A percentile compares a stretch with the other conserved stretches of the same genome.
phyloP scores from a whole-genome alignment of 2,329 filamentous ascomycete species.

The Microcyclospora pomicola region DNA sequence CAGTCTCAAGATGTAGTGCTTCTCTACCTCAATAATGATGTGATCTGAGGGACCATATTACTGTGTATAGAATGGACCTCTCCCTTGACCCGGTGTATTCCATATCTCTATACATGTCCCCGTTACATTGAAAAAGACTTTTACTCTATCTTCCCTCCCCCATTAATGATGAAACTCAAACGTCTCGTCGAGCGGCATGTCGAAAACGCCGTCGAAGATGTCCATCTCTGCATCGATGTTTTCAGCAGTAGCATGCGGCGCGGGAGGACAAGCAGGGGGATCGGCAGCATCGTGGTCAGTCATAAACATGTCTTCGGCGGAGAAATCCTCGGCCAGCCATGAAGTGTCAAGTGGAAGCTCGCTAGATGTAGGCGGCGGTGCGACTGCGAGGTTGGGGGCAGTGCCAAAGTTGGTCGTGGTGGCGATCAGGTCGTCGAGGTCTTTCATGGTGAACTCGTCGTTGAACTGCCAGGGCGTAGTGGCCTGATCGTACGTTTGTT shows the following conservation, averaged over 20 bases:
- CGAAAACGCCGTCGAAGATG: slow-evolving; percentile 13
- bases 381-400: neutral
- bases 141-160: too few relatives aligned
- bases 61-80: too few relatives aligned
- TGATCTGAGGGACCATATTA: too few relatives aligned
- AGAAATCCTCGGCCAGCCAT: neutral
- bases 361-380: neutral
- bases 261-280: too few relatives aligned
- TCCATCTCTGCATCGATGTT: slow-evolving; percentile 12
- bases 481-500: neutral
- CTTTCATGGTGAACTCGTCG: slow-evolving; percentile 1
- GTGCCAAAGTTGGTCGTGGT: slow-evolving; percentile 3
- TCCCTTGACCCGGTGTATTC: too few relatives aligned
- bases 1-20: too few relatives aligned
- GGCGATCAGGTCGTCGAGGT: slow-evolving; percentile 14
- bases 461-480: neutral
- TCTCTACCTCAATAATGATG: too few relatives aligned
- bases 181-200: slow-evolving; percentile 14
- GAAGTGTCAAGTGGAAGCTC: neutral
- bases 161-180: slow-evolving; percentile 1
- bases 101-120: too few relatives aligned
- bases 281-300: slow-evolving; percentile 1
- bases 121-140: too few relatives aligned
- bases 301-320: neutral
- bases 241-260: slow-evolving; percentile 2